Base-by-base conservation (phyloP, 2,329 filamentous ascomycete genomes). In the Lomentospora prolificans region DNA sequence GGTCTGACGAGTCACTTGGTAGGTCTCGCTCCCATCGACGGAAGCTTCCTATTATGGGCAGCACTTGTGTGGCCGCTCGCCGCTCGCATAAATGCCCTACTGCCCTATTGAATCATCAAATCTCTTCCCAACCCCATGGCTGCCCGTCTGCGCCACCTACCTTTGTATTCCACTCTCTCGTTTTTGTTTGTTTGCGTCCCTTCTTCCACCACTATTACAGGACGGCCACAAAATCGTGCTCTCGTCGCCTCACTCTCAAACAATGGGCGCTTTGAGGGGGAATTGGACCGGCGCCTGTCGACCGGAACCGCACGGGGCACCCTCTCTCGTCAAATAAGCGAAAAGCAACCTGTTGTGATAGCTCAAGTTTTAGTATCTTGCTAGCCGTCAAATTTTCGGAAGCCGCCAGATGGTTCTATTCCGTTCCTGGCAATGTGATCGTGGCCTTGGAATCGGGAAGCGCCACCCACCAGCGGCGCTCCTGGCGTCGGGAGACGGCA, bases 1-100 rank as follows among this genome's bases (percentile, higher is more conserved):
- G 44, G 44, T 48, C 44, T 48, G 44, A 48, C 44, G 44, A 48
- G 44, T 48, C 44, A 48, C 44, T 48, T 48, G n/a, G 30, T 33
- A 33, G 30, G 44, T 48, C 44, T 48, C 44, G 17, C 22, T 48
- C 44, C 17, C 44, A 48, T 48, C 44, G 12, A 48, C 44, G 22
- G 44, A 48, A 48, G 44, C 17, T 48, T 10, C 44, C 44, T 25
- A 48, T 22, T 48, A 22, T 48, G 44, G 10, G 8, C 44, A 48
- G 44, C 1, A 48, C 44, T 22, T 48, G 44, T 12, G 44, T 19
- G 22, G 44, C 22, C 22, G 22, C 44, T 48, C n/a, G 44, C 44
- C 44, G 44, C 44, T 48, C 4, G 44, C 44, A 25, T 19, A 48
- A 48, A 5, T 17, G 17, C 44, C 44, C 22, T 46, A 9, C 44